Conservation (phyloP, 2,329 filamentous ascomycete species). For the Incumbomyces lentus region DNA sequence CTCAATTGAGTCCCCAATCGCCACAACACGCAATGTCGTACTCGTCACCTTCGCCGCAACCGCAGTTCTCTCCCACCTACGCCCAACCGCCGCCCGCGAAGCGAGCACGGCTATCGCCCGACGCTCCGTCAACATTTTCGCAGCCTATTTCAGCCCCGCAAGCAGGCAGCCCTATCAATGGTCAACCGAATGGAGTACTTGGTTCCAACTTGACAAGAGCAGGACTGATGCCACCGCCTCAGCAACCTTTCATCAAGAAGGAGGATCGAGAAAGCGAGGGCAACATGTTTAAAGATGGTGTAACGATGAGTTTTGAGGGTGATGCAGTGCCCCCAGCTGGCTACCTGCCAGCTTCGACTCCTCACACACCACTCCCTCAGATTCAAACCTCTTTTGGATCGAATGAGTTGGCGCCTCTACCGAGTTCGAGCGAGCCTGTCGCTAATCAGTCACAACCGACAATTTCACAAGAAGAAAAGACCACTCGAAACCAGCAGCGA, state of each 20-base stretch:
- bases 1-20: conserved; percentile 16
- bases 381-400: conserved; percentile 9
- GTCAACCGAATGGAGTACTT: conserved; percentile 47
- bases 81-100: conserved; percentile 56
- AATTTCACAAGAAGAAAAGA: conserved; percentile 43
- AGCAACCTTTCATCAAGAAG: conserved; percentile 36
- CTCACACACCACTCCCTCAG: conserved; percentile 6
- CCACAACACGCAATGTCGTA: conserved; percentile 20
- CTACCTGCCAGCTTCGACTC: conserved; percentile 7
- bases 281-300: conserved; percentile 10
- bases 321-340: conserved; percentile 7
- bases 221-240: conserved; percentile 54
- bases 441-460: neutral
- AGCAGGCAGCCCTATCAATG: conserved; percentile 24
- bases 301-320: conserved; percentile 17
- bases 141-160: conserved; percentile 27
- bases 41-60: conserved; percentile 54
- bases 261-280: conserved; percentile 4
- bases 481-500: conserved; percentile 55
- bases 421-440: conserved; percentile 9
- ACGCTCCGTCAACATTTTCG: conserved; percentile 52
- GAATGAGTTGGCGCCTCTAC: conserved; percentile 9
- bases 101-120: conserved; percentile 60
- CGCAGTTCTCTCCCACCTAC: conserved; percentile 40
- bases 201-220: conserved; percentile 26